Evolutionary conservation across 2,329 filamentous ascomycete genomes (phyloP), one percentile per base, ranked within the genome.

Genomic region (Tolypocladium amazonense): DNA sequence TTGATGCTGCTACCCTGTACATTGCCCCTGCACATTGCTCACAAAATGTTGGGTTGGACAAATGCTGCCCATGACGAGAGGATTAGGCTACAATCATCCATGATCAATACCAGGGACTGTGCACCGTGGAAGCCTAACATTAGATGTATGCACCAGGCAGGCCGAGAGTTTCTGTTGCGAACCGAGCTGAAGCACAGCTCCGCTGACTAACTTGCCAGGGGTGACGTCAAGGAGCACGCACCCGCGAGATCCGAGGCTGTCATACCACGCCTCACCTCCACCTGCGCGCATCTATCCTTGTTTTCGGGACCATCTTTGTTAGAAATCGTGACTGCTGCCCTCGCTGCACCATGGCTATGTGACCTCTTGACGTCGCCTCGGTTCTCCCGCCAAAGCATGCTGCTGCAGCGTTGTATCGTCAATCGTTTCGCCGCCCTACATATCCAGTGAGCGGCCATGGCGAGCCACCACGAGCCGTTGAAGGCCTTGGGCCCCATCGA

Each of bases 381-480:
- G 18, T 35, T 35, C 30, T 27, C 9, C 50, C 11, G 27, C 4
- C n/a, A 53, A 12, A 30, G 50, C 50, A n/a, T 54, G 47, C 47
- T 33, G 47, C 27, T 30, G 45, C 45, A 27, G 14, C 3, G 25
- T 50, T 50, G 45, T 15, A 27, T 12, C 25, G 25, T 27, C 25
- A 14, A 27, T 12, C 50, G 18, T 33, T 9, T n/a, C 50, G 25
- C 45, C 25, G 47, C 47, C 25, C 25, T 20, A 30, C 50, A 7
- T 35, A 14, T n/a, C 50, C 30, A 15, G 8, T 53, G 33, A 39
- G 56, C 58, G 54, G 50, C 23, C 60, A 87, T 87, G 83, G 74
- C 79, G 47, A 74, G 74, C 60, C 77, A 87, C 59, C 84, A 88
- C 65, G 78, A 83, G 61, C 81, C 85, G 12, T 75, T 88, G 58